Base-by-base conservation (phyloP, 2,329 filamentous ascomycete genomes). In the Clonostachys byssicola region DNA sequence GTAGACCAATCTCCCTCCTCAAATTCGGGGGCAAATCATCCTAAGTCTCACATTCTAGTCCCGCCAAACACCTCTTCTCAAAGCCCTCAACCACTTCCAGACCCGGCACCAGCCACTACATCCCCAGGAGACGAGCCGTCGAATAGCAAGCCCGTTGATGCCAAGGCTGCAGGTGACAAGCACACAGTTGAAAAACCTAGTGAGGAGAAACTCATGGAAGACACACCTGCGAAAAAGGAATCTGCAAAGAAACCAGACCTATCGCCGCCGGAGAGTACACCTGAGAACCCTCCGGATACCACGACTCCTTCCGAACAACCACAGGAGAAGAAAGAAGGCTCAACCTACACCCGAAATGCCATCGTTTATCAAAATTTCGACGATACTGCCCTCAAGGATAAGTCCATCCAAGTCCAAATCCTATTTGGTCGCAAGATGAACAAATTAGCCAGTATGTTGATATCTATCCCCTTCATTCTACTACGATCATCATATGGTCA, bases 321-420 rank as follows among this genome's bases (percentile, higher is more conserved):
- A 8, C 38, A 52, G 16, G 54, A 56, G 30, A 46, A 57, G 23
- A 54, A 58, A 35, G 61, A 54, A 6, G 54, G 58, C 4, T 55
- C 60, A 16, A 63, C 57, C 4, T 76, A 83, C 42, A 76, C 80
- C 49, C 74, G 78, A 36, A 77, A 77, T 54, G 74, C 78, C 61
- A 79, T 82, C 50, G 75, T 83, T 43, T 72, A 80, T 34, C 79
- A 81, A 46, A 81, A 80, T 52, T 83, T 83, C 56, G 72, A 83
- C 55, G 73, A 79, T 41, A 70, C 74, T 44, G 73, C 73, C 42
- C 71, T 83, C 51, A 73, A 74, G 54, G 78, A 83, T 52, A 78
- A 77, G 56, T 66, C 71, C 41, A 67, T 80, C 6, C 80, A 83
- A 61, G 81, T 75, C 12, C 75, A 75, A 51, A 76, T 83, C 44